Base-by-base conservation (phyloP, 257 asterid species). In the Echium plantagineum region DNA sequence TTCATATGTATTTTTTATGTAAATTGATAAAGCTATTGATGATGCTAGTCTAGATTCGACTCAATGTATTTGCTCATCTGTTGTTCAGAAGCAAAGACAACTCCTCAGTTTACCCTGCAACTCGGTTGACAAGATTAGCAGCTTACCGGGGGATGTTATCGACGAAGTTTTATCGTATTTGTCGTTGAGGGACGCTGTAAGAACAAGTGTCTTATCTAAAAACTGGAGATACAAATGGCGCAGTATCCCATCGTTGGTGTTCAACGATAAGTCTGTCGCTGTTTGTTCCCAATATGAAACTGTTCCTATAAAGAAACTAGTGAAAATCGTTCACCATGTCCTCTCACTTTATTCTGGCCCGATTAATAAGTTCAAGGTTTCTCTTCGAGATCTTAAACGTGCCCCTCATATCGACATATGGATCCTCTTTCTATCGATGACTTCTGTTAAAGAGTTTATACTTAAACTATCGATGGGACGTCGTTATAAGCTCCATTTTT, bases 171-270 rank as follows among this genome's bases (percentile, higher is more conserved):
- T 88, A 80, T 88, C 95, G 51, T 81, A 82, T 75, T 72, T 91
- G 71, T 71, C 95, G 21, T 75, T 91, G 52, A 74, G 94, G 63
- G 96, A 91, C 78, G 94, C 95, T 7, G 94, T 84, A 68, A 82
- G 94, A 71, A 82, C 90, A 26, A 83, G 98, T 75, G 66, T 85
- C 63, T 65, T 91, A 63, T 85, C 98, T 18, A 86, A 73, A 76
- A 91, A 78, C 73, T 91, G 96, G 98, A 83, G 98, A 75, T 85
- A 80, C 84, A 91, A 81, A 84, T 91, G 98, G 98, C 77, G 63
- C 64, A 70, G 90, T 52, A 88, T 91, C 54, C 85, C 96, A 30
- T 72, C 67, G 65, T 94, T 91, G 21, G 85, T 88, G 46, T 91
- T 91, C 69, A 96, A 91, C 67, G 85, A 82, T 71, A 94, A 85